Base-by-base conservation (phyloP, 169 alveolate species). In the Plasmodium knowlesi region DNA sequence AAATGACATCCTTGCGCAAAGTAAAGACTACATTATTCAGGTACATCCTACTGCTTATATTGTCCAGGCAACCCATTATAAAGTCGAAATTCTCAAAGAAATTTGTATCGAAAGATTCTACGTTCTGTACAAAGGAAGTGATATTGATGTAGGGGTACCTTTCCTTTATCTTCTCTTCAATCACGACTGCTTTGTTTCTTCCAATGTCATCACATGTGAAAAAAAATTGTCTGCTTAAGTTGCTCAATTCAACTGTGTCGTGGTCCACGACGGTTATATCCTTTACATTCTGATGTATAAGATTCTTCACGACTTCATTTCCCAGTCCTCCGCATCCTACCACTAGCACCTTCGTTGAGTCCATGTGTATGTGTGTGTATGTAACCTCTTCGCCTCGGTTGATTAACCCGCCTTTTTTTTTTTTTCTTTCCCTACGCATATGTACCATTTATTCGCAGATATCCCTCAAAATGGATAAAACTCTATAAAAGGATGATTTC, bases 241-340 rank as follows among this genome's bases (percentile, higher is more conserved):
- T 95, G 37, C 94, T 94, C 25, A 95, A 9, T 41, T 88, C 96
- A 9, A 95, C 83, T 53, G 82, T 94, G 76, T 95, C 97, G 16
- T 84, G 82, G 28, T 95, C 97, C 39, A 95, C 96, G 12, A 95
- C 82, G 2, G 96, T 57, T 39, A 95, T 93, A 25, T 78, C 54
- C 32, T 82, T 82, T 41, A 76, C 43, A 28, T 95, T 92, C 12
- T 43, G 41, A 28, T 86, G 30, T 30, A 92, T 93, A 32, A 95
- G 74, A 83, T 72, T 90, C 57, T 94, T 95, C 57, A 95, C 73
- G 16, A 95, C 92, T 71, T 95, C 97, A 54, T 96, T 94, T 0
- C 97, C 97, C 67, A 94, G 67, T 1, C 96, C 96, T 2, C 96
- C 96, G 14, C 95, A 93, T 22, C 96, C 96, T 1, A 94, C 92